These are phyloP conservation scores for Cercospora janseana DNA, from an alignment of 2,329 filamentous ascomycete species.

Conservation along the genomic window DNA sequence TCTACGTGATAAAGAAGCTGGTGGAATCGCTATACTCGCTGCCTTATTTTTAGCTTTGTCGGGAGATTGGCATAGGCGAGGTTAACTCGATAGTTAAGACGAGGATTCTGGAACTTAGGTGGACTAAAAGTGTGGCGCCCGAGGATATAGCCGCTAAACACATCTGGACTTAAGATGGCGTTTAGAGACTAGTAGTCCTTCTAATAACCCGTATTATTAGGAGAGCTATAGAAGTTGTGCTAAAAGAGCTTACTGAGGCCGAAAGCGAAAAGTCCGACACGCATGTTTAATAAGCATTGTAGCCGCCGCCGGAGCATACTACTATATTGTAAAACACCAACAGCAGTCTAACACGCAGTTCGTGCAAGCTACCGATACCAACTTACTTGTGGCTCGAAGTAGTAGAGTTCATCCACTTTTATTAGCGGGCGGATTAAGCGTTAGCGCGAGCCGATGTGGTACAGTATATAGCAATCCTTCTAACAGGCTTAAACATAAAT, in stretches of 20 bases:
- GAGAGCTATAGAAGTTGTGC: constrained; percentile 23
- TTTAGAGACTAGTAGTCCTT: constrained; percentile 20
- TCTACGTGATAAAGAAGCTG: constrained; percentile 24
- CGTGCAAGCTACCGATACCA: too few relatives aligned
- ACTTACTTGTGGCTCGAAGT: too few relatives aligned
- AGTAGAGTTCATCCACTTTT: neutral
- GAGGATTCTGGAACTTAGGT: constrained; percentile 23
- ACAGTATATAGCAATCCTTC: constrained; percentile 3
- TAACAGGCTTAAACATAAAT: neutral
- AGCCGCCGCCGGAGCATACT: neutral
- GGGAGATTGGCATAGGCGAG: constrained; percentile 22
- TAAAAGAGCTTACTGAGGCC: constrained; percentile 16
- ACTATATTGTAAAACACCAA: neutral
- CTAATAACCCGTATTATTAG: constrained; percentile 24
- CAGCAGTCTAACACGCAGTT: constrained; percentile 6
- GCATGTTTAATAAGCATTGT: neutral
- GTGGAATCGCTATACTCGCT: constrained; percentile 19
- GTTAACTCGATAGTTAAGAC: constrained; percentile 25
- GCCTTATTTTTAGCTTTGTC: constrained; percentile 24
- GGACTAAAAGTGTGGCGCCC: constrained; percentile 20
- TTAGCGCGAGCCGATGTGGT: constrained; percentile 8
- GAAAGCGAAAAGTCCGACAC: neutral
- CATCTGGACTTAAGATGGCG: constrained; percentile 21
- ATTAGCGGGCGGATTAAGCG: constrained; percentile 3
- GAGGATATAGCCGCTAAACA: constrained; percentile 21